A percentile compares a stretch with the other conserved stretches of the same genome.
Conservation (phyloP, 1,284 basidiomycete species). For the Cystobasidiaceae sp. region DNA sequence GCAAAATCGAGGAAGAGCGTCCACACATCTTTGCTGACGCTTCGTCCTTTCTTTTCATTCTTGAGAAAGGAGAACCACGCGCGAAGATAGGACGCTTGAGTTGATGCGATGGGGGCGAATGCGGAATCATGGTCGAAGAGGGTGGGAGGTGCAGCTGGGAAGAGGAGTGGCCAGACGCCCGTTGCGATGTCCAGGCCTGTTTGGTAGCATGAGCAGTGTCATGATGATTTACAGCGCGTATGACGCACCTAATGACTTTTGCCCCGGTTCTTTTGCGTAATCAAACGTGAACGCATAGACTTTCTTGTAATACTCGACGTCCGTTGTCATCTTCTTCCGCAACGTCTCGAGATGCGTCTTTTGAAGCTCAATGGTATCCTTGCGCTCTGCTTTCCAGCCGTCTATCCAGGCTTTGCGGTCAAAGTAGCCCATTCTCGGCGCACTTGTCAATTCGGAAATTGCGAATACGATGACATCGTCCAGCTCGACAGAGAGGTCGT, state of each 20-base stretch:
- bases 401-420: conserved; percentile 67
- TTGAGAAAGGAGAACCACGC: conserved; percentile 19
- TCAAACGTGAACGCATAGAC: conserved; percentile 87
- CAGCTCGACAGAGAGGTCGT: conserved; percentile 62
- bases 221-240: too few species aligned
- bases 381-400: conserved; percentile 67
- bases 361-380: conserved; percentile 68
- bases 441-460: conserved; percentile 69
- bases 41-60: conserved; percentile 25
- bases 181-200: conserved; percentile 66
- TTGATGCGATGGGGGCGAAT: conserved; percentile 6
- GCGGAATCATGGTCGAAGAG: conserved; percentile 29
- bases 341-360: conserved; percentile 57
- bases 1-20: conserved; percentile 33
- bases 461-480: conserved; percentile 72
- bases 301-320: conserved; percentile 71
- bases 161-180: conserved; percentile 76
- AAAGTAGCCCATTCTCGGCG: conserved; percentile 69
- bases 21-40: conserved; percentile 31
- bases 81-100: conserved; percentile 10
- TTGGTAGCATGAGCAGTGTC: neutral
- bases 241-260: conserved; percentile 50
- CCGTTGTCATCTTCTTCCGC: conserved; percentile 60
- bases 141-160: conserved; percentile 59
- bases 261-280: conserved; percentile 70